A percentile compares a stretch with the other conserved stretches of the same genome.
Conservation (phyloP, 257 asterid species). For the Rauvolfia tetraphylla region DNA sequence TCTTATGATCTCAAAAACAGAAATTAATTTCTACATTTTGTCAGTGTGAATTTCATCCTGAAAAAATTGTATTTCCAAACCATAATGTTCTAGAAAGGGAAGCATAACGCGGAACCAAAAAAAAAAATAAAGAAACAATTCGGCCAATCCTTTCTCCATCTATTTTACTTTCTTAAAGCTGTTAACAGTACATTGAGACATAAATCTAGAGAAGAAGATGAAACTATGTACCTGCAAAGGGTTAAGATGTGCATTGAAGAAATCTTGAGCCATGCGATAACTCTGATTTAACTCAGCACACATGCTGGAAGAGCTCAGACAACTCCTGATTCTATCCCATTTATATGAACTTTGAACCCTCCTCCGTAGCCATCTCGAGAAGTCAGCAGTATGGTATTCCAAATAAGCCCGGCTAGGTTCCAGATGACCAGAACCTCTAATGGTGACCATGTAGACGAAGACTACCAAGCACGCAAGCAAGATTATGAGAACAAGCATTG, state of each 20-base stretch:
- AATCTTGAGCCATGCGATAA: conserved; percentile 83
- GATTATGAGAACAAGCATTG: conserved; percentile 67
- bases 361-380: conserved; percentile 58
- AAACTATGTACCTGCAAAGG: conserved; percentile 65
- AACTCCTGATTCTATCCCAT: conserved; percentile 78
- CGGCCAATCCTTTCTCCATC: too few species aligned
- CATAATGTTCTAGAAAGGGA: background rate
- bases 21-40: background rate
- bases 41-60: background rate
- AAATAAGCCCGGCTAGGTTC: conserved; percentile 71
- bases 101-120: too few species aligned
- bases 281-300: conserved; percentile 78
- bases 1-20: too few species aligned
- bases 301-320: conserved; percentile 64
- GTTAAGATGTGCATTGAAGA: conserved; percentile 69
- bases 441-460: conserved; percentile 65
- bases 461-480: conserved; percentile 66
- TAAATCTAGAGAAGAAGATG: background rate
- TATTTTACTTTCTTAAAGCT: background rate
- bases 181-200: background rate
- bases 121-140: too few species aligned
- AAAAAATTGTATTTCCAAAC: background rate
- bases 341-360: conserved; percentile 64
- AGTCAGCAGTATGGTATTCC: conserved; percentile 68
- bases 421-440: conserved; percentile 62